Conservation (phyloP, 208 protist genomes). For the Crithidia fasciculata region DNA sequence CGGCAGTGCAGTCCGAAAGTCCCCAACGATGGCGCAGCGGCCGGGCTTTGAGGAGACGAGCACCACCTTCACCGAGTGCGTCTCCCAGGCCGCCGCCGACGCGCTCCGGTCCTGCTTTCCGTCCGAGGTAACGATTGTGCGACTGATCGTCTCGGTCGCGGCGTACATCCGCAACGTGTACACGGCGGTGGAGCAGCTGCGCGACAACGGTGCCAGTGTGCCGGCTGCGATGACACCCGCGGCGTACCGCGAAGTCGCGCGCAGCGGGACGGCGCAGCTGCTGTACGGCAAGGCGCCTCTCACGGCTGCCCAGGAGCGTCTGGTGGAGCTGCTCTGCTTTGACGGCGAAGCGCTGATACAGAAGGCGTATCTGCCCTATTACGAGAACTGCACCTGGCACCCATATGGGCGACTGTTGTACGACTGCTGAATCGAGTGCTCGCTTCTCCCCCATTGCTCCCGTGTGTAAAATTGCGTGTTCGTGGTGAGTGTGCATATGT, state of each 20-base stretch:
- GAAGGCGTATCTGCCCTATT: constrained; percentile 32
- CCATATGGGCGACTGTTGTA: constrained; percentile 34
- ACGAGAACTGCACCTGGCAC: constrained; percentile 40
- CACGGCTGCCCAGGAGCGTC: constrained; percentile 21
- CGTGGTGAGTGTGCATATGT: too few relatives aligned
- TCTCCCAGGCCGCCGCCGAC: constrained; percentile 34
- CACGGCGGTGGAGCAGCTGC: constrained; percentile 20
- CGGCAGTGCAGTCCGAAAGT: constrained; percentile 15
- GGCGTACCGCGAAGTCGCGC: constrained; percentile 12
- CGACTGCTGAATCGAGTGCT: constrained; percentile 8
- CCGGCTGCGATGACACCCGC: constrained; percentile 8
- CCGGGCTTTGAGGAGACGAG: constrained; percentile 2
- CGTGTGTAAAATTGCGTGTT: too few relatives aligned
- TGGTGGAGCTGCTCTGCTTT: constrained; percentile 26
- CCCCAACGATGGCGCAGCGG: neutral
- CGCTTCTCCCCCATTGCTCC: too few relatives aligned
- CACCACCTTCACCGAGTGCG: constrained; percentile 10
- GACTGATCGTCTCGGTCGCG: constrained; percentile 43
- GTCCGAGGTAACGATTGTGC: constrained; percentile 41
- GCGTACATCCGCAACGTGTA: constrained; percentile 46
- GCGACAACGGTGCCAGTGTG: constrained; percentile 6
- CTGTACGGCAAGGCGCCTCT: constrained; percentile 19
- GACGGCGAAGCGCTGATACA: constrained; percentile 31
- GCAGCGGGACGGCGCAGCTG: constrained; percentile 28
- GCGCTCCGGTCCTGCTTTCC: constrained; percentile 32